Base-by-base conservation (phyloP, 2,329 filamentous ascomycete species). In the Cordyceps pruinosa region DNA sequence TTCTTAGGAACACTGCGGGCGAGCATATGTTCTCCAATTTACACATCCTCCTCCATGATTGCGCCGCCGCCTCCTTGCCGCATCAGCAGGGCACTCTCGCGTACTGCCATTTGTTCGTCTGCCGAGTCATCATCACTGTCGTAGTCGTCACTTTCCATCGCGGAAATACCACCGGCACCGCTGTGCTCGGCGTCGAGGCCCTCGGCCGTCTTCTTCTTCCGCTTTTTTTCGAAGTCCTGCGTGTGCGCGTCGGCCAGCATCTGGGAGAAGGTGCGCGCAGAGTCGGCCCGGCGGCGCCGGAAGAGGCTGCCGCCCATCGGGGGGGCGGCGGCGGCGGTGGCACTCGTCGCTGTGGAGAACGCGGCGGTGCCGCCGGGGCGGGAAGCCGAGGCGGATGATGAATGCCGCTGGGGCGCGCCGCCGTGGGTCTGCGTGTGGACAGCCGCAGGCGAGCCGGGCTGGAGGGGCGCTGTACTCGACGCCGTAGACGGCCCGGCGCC, bases 221-320 rank as follows among this genome's bases (percentile, higher is more conserved):
- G 80, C 69, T 84, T 88, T 75, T 94, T 88, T 72, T 95, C 89
- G 69, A 97, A 97, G 72, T 97, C 93, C 69, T 96, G 88, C 60
- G 83, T 87, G 69, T 97, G 94, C 6, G 93, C 93, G 60, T 86
- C 81, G 4, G 90, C 88, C 63, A 97, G 78, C n/a, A 91, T 84
- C 15, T 79, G 83, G 5, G 77, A 75, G 56, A 84, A 77, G 0
- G 73, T 72, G 19, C 71, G 72, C 56, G 50, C 63, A 60, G 57
- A 63, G 21, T 72, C 69, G 1, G 70, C 52, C n/a, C n/a, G n/a
- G 49, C 70, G 70, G 9, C 72, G 69, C 58, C 70, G 61, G 59
- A 70, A 34, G 12, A 62, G 52, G 9, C 44, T 26, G n/a, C 25
- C 25, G 52, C 64, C 66, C 2, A 59, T 34, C 7, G 63, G 50